A percentile compares a stretch with the other conserved stretches of the same genome.
These are phyloP conservation scores for Rhinocladiella mackenziei DNA, from an alignment of 2,329 filamentous ascomycete species.

Conservation along the genomic window DNA sequence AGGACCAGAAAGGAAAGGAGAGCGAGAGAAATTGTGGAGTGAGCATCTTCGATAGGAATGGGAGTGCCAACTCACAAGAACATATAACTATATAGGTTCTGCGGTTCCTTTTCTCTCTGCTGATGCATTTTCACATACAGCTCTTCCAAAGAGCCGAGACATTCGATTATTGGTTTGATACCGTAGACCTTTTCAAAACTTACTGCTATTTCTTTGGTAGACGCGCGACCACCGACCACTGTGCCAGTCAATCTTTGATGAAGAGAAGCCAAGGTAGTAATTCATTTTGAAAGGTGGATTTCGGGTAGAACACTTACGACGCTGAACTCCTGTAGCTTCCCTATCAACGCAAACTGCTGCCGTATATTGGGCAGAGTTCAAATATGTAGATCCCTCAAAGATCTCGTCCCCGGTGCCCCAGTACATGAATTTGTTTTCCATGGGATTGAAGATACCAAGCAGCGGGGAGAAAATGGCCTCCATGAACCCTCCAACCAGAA, in stretches of 20 bases:
- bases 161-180: constrained; percentile 25
- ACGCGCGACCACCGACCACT: constrained; percentile 38
- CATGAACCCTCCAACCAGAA: constrained; percentile 41
- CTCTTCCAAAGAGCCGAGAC: constrained; percentile 32
- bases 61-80: constrained; percentile 15
- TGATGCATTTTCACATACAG: constrained; percentile 32
- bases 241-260: not conserved
- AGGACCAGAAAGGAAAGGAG: too few relatives aligned
- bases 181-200: constrained; percentile 31
- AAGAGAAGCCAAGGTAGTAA: constrained; percentile 1
- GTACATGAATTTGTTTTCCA: constrained; percentile 31
- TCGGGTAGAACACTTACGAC: too few relatives aligned
- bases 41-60: too few relatives aligned
- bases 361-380: constrained; percentile 38
- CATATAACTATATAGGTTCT: constrained; percentile 23
- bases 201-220: constrained; percentile 30
- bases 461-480: constrained; percentile 34
- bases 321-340: constrained; percentile 24
- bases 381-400: constrained; percentile 40
- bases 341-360: constrained; percentile 34
- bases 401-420: constrained; percentile 39
- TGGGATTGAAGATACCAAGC: constrained; percentile 29
- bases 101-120: constrained; percentile 16
- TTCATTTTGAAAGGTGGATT: too few relatives aligned
- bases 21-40: too few relatives aligned